These are phyloP conservation scores for Tolypocladium cylindrosporum DNA, from an alignment of 2,329 filamentous ascomycete species.

Conservation along the genomic window DNA sequence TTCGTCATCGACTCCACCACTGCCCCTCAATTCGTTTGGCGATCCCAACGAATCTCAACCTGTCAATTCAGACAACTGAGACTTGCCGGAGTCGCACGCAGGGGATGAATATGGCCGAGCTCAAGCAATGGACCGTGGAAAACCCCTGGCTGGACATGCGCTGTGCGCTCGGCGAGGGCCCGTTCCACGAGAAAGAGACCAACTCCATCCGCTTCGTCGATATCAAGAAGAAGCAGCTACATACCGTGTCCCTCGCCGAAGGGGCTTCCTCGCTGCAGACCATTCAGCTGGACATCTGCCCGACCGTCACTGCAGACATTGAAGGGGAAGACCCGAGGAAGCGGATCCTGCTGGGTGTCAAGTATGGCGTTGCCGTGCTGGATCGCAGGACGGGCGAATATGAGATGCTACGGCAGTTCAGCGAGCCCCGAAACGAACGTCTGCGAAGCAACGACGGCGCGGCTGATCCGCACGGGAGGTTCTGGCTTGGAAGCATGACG, in stretches of 20 bases:
- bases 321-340: slow-evolving; percentile 49
- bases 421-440: slow-evolving; percentile 34
- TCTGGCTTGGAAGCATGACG: slow-evolving; percentile 83
- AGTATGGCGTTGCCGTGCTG: slow-evolving; percentile 71
- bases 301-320: slow-evolving; percentile 71
- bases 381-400: slow-evolving; percentile 50
- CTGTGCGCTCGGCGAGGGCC: slow-evolving; percentile 63
- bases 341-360: slow-evolving; percentile 67
- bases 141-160: slow-evolving; percentile 48
- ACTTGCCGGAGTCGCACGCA: not conserved
- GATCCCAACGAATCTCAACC: not conserved
- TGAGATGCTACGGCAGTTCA: slow-evolving; percentile 42
- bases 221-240: slow-evolving; percentile 67
- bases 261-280: slow-evolving; percentile 56
- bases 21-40: not conserved
- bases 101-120: not conserved
- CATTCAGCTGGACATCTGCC: slow-evolving; percentile 40
- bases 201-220: slow-evolving; percentile 70
- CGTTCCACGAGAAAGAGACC: slow-evolving; percentile 58
- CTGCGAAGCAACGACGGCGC: slow-evolving; percentile 73
- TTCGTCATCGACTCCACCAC: not conserved
- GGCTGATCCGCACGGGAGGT: slow-evolving; percentile 68
- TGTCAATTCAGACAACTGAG: not conserved
- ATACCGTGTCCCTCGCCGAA: slow-evolving; percentile 56
- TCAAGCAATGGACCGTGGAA: slow-evolving; percentile 37